Evolutionary conservation across 108 stramenopile genomes (phyloP), one percentile per base, ranked within the genome.

Genomic region (Cylindrotheca closterium): DNA sequence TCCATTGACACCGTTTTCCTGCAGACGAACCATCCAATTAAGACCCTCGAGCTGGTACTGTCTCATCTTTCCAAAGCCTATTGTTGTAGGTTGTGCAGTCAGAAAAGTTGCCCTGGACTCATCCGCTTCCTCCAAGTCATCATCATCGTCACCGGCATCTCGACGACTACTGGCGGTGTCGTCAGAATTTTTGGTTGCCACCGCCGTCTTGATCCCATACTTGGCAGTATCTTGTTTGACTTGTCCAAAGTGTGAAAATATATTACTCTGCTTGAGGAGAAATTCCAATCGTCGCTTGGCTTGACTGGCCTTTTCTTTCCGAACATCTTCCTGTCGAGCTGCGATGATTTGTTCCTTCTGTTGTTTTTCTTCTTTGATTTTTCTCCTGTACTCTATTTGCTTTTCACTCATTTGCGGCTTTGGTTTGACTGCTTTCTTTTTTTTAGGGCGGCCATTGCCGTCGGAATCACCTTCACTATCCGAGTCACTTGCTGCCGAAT

Each of bases 1-100:
- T 27, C 93, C 96, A 78, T 96, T 96, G 17, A 96, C 84, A 50
- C 93, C 96, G 73, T 93, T 88, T 65, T 97, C 97, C 56, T 95
- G 91, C 46, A 99, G 72, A 17, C 91, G 87, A 79, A 96, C 91
- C 80, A 99, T 95, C 98, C 98, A 99, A 74, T 96, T 96, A 65
- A 99, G 73, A 5, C 98, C 97, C 67, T 91, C 90, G 33, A 97
- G 74, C 86, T 99, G 98, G 79, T 99, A 99, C 22, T 83, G 75
- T 47, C 96, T 75, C 81, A 99, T 93, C 61, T 74, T 71, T 30
- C 95, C 86, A 55, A 77, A 86, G 28, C 70, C 86, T 31, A 96
- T 70, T 25, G 79, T 80, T 29, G 77, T 73, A 15, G 98, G 98
- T 73, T 99, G 98, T 34, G 79, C 62, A 32, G 82, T 79, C 21